Base-by-base conservation (phyloP, 371 early-diverging fungal species). In the Mortierella sp. region DNA sequence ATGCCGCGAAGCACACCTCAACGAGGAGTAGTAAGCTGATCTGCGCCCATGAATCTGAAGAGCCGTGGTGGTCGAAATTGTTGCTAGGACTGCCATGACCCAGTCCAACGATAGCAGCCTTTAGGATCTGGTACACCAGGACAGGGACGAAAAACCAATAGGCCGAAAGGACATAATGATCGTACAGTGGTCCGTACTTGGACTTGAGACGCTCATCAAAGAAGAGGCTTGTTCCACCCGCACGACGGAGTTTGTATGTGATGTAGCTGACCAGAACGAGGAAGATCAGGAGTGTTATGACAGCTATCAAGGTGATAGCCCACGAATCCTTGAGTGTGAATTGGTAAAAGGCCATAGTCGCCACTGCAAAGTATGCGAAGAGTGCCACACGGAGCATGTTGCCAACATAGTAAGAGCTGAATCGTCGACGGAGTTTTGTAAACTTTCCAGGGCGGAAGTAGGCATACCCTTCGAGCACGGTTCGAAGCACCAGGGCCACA, bases 101-200 rank as follows among this genome's bases (percentile, higher is more conserved):
- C 8, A 71, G 29, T 10, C 76, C 80, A 3, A 80, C 69, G 14
- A 76, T 71, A 17, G 63, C 74, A 0, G 80, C 76, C 28, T 71
- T 71, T 16, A 59, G 7, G 43, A 71, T 41, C 55, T 66, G 67
- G 44, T 67, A 76, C 7, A 45, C 25, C 14, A 80, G 31, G 7
- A 68, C 72, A 4, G 72, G 65, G n/a, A 76, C 50, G 68, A 80
- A 80, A 71, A 80, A 80, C 55, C 60, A 55, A 39, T 76, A 80
- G 19, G 69, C 39, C 2, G 74, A 72, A 31, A 67, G 61, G 2
- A 64, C 45, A 28, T 80, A 80, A 25, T 76, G 77, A 19, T 67
- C 68, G 43, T 80, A 80, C 13, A 80, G 63, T 2, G 60, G 61
- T 5, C 80, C 80, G 21, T 76, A 76, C 37, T 53, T 66, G 53